Evolutionary conservation across 768 basidiomycete species (phyloP).

Genomic region (Chiua virens): DNA sequence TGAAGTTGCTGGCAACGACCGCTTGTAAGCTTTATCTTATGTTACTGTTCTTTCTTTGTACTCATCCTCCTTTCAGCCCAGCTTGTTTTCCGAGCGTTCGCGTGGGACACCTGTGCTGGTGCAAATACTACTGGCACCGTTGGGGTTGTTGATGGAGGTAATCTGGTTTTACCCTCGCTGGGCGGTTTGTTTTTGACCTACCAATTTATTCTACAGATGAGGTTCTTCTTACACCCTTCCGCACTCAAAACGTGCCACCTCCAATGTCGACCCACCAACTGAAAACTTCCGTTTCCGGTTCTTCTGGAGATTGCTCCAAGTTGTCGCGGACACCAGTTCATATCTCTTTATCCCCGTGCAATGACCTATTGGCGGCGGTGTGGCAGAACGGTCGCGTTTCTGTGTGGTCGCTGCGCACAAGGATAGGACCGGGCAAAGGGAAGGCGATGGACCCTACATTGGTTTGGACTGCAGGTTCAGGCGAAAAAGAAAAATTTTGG

Average conservation of each 20-base stretch:
- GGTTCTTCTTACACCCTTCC: conserved; percentile 88
- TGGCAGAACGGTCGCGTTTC: conserved; percentile 71
- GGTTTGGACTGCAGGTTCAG: conserved; percentile 33
- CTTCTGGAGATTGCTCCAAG: background rate
- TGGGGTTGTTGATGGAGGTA: conserved; percentile 87
- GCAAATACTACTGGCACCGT: conserved; percentile 83
- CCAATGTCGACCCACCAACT: conserved; percentile 81
- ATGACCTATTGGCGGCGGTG: conserved; percentile 63
- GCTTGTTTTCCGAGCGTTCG: conserved; percentile 60
- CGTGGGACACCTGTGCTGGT: conserved; percentile 79
- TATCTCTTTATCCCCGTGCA: conserved; percentile 54
- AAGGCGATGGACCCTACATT: conserved; percentile 58
- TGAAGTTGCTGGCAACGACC: conserved; percentile 66
- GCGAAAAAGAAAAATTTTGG: conserved; percentile 15
- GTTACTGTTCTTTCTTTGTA: background rate
- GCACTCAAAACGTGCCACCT: conserved; percentile 95
- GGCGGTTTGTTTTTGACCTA: background rate
- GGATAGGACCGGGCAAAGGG: conserved; percentile 53
- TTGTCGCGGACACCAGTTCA: conserved; percentile 54
- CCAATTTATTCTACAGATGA: conserved; percentile 45
- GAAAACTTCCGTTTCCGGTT: conserved; percentile 19
- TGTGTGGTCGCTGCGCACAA: conserved; percentile 69
- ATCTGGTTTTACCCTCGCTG: conserved; percentile 25
- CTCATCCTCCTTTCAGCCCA: conserved; percentile 36
- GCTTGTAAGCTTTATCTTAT: conserved; percentile 44